Percentiles rank a stretch among this genome's conserved stretches.
These are phyloP conservation scores for Lomentospora prolificans DNA, from an alignment of 2,329 filamentous ascomycete genomes.

Conservation along the genomic window DNA sequence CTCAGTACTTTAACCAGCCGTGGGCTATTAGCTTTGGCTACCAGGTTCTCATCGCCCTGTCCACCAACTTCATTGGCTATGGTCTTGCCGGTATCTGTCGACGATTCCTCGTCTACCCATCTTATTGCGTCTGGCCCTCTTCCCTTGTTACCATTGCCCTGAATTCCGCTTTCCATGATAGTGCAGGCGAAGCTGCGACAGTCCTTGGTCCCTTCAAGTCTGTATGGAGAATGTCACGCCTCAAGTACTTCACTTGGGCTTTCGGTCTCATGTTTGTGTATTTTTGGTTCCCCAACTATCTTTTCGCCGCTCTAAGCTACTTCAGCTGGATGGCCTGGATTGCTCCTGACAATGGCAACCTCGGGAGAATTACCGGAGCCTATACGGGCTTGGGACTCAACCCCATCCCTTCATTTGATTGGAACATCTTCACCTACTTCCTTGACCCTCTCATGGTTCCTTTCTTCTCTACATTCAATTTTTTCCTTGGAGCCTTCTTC, in stretches of 20 bases:
- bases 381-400: conserved; percentile 36
- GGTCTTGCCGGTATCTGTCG: conserved; percentile 46
- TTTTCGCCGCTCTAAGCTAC: conserved; percentile 39
- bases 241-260: conserved; percentile 40
- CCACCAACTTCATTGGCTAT: conserved; percentile 50
- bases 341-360: conserved; percentile 30
- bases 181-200: conserved; percentile 22
- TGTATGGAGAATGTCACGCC: conserved; percentile 36
- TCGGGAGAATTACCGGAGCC: conserved; percentile 32
- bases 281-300: conserved; percentile 49
- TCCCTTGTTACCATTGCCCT: conserved; percentile 45
- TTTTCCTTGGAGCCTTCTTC: conserved; percentile 20
- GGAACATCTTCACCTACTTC: conserved; percentile 27
- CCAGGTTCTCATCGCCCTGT: conserved; percentile 44
- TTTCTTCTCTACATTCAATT: conserved; percentile 26
- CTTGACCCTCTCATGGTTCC: conserved; percentile 28
- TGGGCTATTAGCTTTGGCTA: conserved; percentile 43
- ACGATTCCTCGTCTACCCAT: conserved; percentile 45
- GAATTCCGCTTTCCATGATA: conserved; percentile 42
- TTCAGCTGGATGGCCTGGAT: conserved; percentile 53
- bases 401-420: conserved; percentile 36
- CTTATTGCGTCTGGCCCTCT: conserved; percentile 48
- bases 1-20: conserved; percentile 43
- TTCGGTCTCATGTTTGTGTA: conserved; percentile 45
- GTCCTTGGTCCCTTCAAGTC: conserved; percentile 32